Percentiles rank a stretch among this genome's conserved stretches.
Conservation (phyloP, 164 flowering plant species). For the Liriodendron chinense region DNA sequence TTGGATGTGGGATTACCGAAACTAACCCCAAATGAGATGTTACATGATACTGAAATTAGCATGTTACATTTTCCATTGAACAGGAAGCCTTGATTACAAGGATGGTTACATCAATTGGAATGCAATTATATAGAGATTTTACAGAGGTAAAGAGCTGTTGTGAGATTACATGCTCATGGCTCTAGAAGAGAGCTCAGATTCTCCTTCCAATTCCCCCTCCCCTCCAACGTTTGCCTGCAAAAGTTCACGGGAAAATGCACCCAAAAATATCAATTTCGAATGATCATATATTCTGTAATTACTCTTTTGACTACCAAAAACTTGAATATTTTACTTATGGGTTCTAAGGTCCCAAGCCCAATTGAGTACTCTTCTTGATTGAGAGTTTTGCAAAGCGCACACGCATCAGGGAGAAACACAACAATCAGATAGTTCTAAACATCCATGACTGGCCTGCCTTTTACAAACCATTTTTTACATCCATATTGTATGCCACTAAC, state of each 20-base stretch:
- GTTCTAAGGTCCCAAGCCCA: no score
- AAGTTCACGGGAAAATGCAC: not conserved
- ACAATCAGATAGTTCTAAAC: no score
- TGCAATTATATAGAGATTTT: constrained; percentile 21
- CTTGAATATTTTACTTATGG: no score
- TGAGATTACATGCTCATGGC: constrained; percentile 78
- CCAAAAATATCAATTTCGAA: not conserved
- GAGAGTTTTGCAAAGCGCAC: no score
- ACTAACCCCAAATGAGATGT: constrained; percentile 6
- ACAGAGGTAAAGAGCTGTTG: constrained; percentile 20
- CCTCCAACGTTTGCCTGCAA: constrained; percentile 34
- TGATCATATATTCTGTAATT: not conserved
- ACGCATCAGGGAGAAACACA: no score
- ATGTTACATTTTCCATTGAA: constrained; percentile 25
- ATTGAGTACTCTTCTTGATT: no score
- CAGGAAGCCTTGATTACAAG: constrained; percentile 31
- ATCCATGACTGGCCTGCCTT: no score
- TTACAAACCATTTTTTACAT: no score
- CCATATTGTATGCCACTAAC: no score
- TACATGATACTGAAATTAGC: constrained; percentile 27
- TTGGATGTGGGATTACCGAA: not conserved
- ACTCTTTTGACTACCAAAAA: not conserved
- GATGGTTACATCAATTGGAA: constrained; percentile 38
- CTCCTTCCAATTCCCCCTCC: constrained; percentile 53
- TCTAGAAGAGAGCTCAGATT: constrained; percentile 61